Conservation (phyloP, 2,329 filamentous ascomycete species). For the Cladosporium phlei region DNA sequence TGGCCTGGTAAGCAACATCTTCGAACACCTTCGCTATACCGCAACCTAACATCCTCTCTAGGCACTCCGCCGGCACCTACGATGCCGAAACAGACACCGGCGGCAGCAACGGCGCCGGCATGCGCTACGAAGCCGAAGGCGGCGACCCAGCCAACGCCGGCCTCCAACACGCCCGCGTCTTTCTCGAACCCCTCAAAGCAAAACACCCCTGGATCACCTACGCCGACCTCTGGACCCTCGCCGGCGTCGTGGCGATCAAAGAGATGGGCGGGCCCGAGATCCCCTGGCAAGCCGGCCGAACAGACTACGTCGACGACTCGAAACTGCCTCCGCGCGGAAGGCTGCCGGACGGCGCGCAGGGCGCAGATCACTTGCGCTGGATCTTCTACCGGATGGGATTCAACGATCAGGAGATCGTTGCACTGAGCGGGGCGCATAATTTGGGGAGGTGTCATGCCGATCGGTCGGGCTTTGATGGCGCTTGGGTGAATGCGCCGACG, state of each 20-base stretch:
- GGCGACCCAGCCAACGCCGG: conserved; percentile 63
- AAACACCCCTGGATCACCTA: conserved; percentile 61
- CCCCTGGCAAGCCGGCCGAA: conserved; percentile 54
- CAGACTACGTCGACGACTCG: conserved; percentile 58
- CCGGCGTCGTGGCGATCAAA: conserved; percentile 54
- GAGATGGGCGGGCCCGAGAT: conserved; percentile 58
- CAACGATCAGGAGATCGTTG: conserved; percentile 57
- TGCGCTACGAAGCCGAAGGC: conserved; percentile 61
- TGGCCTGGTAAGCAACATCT: conserved; percentile 51
- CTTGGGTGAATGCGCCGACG: conserved; percentile 50
- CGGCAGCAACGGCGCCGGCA: conserved; percentile 61
- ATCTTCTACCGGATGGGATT: conserved; percentile 60
- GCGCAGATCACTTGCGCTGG: conserved; percentile 50
- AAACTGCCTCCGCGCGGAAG: conserved; percentile 56
- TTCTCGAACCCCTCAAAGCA: conserved; percentile 58
- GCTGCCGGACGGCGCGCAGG: conserved; percentile 51
- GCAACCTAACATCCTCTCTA: conserved; percentile 22
- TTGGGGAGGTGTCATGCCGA: conserved; percentile 53
- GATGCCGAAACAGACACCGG: conserved; percentile 56
- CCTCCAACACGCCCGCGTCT: conserved; percentile 58
- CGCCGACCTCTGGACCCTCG: conserved; percentile 61
- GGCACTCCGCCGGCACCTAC: conserved; percentile 62
- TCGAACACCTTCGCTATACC: not conserved
- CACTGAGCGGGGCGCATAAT: conserved; percentile 53
- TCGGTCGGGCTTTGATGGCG: conserved; percentile 53